Base-by-base conservation (phyloP, 192 early-diverging fungal genomes). In the Coemansia reversa region DNA sequence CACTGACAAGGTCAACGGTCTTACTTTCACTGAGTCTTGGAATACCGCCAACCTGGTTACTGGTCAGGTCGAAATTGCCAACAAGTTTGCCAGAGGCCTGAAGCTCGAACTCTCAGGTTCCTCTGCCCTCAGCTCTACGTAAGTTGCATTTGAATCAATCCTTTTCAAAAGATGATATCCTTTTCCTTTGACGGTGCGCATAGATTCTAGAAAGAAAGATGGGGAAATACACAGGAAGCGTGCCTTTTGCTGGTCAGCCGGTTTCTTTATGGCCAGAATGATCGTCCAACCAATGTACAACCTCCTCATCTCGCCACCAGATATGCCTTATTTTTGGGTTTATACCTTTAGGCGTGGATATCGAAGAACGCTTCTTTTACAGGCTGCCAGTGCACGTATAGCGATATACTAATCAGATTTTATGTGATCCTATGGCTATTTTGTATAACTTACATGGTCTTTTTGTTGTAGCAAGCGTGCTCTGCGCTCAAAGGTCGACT, bases 21-120 rank as follows among this genome's bases (percentile, higher is more conserved):
- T 98, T 23, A 91, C 93, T 65, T 89, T 98, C 82, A 98, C 96
- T 70, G 94, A 97, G 84, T 86, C 92, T 55, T 99, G 97, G 97
- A 95, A 90, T 81, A 94, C 95, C 59, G 84, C 81, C 79, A 98
- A 98, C 86, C 84, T 94, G 57, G 81, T 99, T 49, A 91, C 89
- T 62, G 92, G 89, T 60, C 89, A 95, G 83, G 84, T 98, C 63
- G 97, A 98, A 83, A 83, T 97, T 25, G 87, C 90, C 67, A 93
- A 98, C 87, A 89, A 90, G 79, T 80, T 98, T 39, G 94, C 96
- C 72, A 88, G 93, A 85, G 97, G 97, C 58, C 88, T 99, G 56
- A 99, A 98, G 88, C 84, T 99, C 54, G 94, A 96, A 75, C 63
- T 97, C 16, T 76, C 75, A 59, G 90, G 91, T 66, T 91, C 92